Conservation (phyloP, 2,329 filamentous ascomycete genomes). For the Blumeria graminis region DNA sequence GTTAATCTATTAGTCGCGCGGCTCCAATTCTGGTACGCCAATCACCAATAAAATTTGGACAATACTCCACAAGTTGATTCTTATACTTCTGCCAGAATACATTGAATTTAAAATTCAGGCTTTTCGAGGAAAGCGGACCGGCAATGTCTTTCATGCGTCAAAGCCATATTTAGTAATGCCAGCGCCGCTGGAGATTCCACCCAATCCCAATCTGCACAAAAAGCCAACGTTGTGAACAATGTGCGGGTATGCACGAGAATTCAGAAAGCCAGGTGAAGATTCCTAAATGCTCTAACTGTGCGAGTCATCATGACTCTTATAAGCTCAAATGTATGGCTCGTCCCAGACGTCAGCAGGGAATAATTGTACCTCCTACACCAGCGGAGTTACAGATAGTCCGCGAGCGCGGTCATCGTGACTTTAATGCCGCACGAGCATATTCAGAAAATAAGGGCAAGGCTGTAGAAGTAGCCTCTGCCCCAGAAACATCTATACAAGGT, state of each 20-base stretch:
- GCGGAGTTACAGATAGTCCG: neutral
- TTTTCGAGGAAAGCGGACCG: too few species aligned
- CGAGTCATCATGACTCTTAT: neutral
- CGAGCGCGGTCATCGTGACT: neutral
- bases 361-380: neutral
- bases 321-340: neutral
- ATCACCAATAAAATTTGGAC: too few species aligned
- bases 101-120: too few species aligned
- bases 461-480: neutral
- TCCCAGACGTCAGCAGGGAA: neutral
- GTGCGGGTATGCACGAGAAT: neutral
- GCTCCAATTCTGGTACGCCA: too few species aligned
- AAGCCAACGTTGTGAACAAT: neutral
- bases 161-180: too few species aligned
- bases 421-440: neutral
- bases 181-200: too few species aligned
- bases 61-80: too few species aligned
- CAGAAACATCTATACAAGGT: neutral
- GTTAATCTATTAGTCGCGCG: too few species aligned
- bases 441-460: neutral
- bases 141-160: too few species aligned
- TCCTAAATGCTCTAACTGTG: neutral
- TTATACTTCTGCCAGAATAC: too few species aligned
- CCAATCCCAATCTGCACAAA: neutral
- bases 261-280: neutral